A percentile compares a stretch with the other conserved stretches of the same genome.
Conservation (phyloP, 1,139 yeast species). For the Diutina pseudorugosa region DNA sequence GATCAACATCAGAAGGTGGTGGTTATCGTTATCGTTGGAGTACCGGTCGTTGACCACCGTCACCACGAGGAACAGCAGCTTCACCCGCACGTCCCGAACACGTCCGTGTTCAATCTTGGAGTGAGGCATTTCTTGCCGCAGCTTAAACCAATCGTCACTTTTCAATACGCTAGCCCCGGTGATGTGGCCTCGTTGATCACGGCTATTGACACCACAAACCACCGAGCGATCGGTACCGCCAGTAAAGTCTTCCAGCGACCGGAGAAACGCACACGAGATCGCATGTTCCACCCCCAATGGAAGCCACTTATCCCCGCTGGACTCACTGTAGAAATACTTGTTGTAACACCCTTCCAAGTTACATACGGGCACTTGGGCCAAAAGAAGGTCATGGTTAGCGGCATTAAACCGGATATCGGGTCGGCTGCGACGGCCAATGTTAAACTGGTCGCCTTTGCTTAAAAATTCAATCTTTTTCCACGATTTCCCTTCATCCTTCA, state of each 20-base stretch:
- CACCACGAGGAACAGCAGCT: conserved; percentile 40
- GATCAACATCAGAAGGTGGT: conserved; percentile 36
- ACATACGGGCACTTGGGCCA: conserved; percentile 30
- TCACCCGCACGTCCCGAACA: conserved; percentile 36
- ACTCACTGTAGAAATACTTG: conserved; percentile 35
- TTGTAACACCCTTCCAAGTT: conserved; percentile 21
- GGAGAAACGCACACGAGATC: conserved; percentile 40
- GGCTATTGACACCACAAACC: conserved; percentile 26
- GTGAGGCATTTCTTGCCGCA: conserved; percentile 13
- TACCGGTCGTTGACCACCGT: conserved; percentile 39
- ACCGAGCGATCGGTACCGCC: conserved; percentile 31
- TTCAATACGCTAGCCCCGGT: conserved; percentile 28
- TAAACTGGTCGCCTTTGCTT: conserved; percentile 7
- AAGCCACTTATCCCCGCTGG: conserved; percentile 32
- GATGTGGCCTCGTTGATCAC: conserved; percentile 32
- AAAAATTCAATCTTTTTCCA: conserved; percentile 35
- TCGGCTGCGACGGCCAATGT: conserved; percentile 7
- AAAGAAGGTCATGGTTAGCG: conserved; percentile 23
- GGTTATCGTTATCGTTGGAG: conserved; percentile 13
- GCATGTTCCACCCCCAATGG: conserved; percentile 24
- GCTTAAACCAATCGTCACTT: conserved; percentile 45
- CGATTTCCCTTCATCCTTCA: conserved; percentile 44
- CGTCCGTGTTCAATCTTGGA: conserved; percentile 20
- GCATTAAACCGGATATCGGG: conserved; percentile 23
- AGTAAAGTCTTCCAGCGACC: conserved; percentile 25